Base-by-base conservation (phyloP, 2,329 filamentous ascomycete species). In the Trichoderma semiorbis region DNA sequence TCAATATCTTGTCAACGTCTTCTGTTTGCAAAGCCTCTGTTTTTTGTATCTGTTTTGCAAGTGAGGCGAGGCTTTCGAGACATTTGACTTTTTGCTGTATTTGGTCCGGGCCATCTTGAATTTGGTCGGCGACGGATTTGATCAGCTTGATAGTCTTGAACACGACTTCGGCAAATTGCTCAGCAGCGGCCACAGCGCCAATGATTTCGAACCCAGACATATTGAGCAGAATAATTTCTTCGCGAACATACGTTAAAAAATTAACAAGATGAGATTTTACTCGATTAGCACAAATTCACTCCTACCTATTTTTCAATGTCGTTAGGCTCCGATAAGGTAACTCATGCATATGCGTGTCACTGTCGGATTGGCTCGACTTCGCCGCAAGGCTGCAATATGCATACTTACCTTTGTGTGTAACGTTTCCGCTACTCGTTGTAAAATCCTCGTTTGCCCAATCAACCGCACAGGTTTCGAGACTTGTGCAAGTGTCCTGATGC, bases 391-490 rank as follows among this genome's bases (percentile, higher is more conserved):
- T 1, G 2, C 21, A 26, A 1, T 36, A 7, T 21, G n/a, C 14
- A 7, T 55, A 47, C 39, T 1, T 28, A n/a, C 16, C 7, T 18
- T 6, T 5, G 12, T 39, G 34, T 36, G 12, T 34, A 14, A 6
- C 34, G 11, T 16, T 36, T 36, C 14, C 14, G 12, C 12, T 4
- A 6, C 12, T 16, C 5, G 12, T 36, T 16, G 34, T 7, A 14
- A 34, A 34, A 34, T 11, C 2, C 11, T 34, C 34, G 3, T 39
- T 39, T 39, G 36, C 6, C 3, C 36, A 39, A 39, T 39, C 3
- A 1, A 16, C 36, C 16, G 36, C 6, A 1, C 2, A 0, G 36
- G 7, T 39, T 1, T 1, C 6, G 7, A 6, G 14, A 1, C 1
- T 39, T 3, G 36, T 39, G 6, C 0, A 18, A 0, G 7, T 3